Evolutionary conservation across 2,329 filamentous ascomycete species (phyloP), one percentile per base, ranked within the genome.

Genomic region (Neopestalotiopsis clavispora): DNA sequence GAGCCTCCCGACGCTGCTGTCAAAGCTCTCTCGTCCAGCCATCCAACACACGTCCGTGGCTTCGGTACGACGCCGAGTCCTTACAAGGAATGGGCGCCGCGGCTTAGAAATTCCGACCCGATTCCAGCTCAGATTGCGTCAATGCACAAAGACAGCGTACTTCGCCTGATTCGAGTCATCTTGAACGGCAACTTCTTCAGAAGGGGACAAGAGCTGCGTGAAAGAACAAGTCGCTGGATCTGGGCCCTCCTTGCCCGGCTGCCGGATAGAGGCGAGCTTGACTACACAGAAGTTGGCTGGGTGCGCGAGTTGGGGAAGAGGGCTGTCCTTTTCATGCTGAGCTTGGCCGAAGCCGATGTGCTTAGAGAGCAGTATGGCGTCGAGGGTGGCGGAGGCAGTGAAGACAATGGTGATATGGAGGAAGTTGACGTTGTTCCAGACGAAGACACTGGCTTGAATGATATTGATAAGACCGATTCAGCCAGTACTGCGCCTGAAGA

Each of bases 231-330:
- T 69, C 86, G 90, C 17, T 98, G 95, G 95, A 84, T 93, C 4
- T 98, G 94, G 95, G 90, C 92, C 0, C 80, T 97, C 68, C 83
- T 98, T 59, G 94, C 92, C 2, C 87, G 90, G 68, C 85, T 95
- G 69, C 91, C 92, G 0, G 92, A 93, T 45, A 83, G 89, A 10
- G 94, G 94, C 1, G 90, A 93, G 78, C 83, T 98, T 78, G 89
- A 89, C 70, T 92, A 93, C 71, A 87, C 90, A 58, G 92, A 96
- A 75, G 88, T 97, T 40, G 91, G 90, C 4, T 89, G 90, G 75
- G 83, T 98, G 34, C 86, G 95, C 65, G 93, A 96, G 69, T 79
- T 98, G 42, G 94, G 92, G 0, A 94, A 94, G 79, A 87, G 90
- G 72, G 94, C 94, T 0, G 89, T 91, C 23, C 77, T 90, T 72